phyloP scores from a whole-genome alignment of 352 stramenopile species.

The Phytophthora hybrid region DNA sequence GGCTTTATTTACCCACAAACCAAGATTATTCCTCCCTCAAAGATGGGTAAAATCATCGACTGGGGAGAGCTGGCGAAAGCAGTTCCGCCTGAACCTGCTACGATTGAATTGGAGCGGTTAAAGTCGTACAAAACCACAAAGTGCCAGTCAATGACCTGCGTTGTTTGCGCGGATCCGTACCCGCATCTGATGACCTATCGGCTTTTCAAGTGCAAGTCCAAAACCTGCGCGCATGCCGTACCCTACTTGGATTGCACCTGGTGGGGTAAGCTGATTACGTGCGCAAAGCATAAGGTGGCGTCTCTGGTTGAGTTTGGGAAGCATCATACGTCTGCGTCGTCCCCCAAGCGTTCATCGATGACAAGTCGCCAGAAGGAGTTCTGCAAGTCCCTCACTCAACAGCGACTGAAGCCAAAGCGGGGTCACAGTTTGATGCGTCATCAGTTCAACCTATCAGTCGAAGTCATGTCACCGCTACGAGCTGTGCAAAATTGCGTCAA shows the following conservation, averaged over 20 bases:
- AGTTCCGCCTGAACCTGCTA: not conserved
- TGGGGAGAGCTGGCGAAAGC: not conserved
- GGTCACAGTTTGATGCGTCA: not conserved
- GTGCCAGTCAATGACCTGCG: not conserved
- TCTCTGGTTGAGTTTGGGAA: not conserved
- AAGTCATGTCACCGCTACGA: too few species aligned
- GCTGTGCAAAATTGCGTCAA: too few species aligned
- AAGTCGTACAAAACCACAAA: not conserved
- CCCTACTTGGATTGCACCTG: not conserved
- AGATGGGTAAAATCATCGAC: not conserved
- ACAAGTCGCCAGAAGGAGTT: not conserved
- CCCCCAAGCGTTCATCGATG: not conserved
- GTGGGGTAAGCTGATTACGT: not conserved
- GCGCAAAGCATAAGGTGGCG: not conserved
- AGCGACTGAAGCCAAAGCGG: too few species aligned
- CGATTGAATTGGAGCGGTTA: not conserved
- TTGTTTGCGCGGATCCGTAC: not conserved
- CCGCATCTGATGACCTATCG: not conserved
- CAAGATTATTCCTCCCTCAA: not conserved
- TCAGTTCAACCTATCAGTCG: too few species aligned
- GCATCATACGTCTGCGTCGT: not conserved
- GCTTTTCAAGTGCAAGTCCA: not conserved
- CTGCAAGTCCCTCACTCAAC: not conserved
- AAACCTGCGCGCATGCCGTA: not conserved
- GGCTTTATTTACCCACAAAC: not conserved